Percentiles rank a stretch among this genome's conserved stretches.
Evolutionary conservation across 441 rosid genomes (phyloP).

Genomic region (Populus hybrid): DNA sequence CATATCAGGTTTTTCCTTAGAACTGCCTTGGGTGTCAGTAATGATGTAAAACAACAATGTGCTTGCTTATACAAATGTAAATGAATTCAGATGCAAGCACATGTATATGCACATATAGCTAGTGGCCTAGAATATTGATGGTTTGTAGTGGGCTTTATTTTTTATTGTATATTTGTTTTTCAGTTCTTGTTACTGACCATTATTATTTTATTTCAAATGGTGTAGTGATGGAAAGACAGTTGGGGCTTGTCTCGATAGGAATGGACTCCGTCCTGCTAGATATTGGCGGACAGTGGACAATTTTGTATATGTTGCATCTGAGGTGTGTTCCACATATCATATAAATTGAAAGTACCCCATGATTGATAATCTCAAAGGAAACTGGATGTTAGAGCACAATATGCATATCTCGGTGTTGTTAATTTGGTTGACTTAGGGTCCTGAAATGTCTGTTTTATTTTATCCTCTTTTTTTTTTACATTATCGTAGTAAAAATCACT

Average conservation of each 20-base stretch:
- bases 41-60: not conserved
- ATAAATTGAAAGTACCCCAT: conserved; percentile 21
- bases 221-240: conserved; percentile 99
- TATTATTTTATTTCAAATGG: conserved; percentile 41
- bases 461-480: not conserved
- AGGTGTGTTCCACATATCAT: conserved; percentile 53
- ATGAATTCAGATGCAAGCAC: not conserved
- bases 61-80: not conserved
- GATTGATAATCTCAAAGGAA: conserved; percentile 7
- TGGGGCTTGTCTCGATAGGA: conserved; percentile 98
- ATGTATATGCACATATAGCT: not conserved
- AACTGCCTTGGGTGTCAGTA: not conserved
- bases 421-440: not conserved
- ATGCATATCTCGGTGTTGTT: not conserved
- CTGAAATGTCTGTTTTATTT: not conserved
- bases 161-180: conserved; percentile 23
- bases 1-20: not conserved
- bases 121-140: not conserved
- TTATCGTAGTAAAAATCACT: not conserved
- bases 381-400: not conserved
- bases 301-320: conserved; percentile 97
- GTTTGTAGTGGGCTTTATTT: not conserved
- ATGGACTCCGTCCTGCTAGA: conserved; percentile 99
- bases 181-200: conserved; percentile 40
- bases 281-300: conserved; percentile 96